Base-by-base conservation (phyloP, 164 flowering plant genomes). In the Protea cynaroides region DNA sequence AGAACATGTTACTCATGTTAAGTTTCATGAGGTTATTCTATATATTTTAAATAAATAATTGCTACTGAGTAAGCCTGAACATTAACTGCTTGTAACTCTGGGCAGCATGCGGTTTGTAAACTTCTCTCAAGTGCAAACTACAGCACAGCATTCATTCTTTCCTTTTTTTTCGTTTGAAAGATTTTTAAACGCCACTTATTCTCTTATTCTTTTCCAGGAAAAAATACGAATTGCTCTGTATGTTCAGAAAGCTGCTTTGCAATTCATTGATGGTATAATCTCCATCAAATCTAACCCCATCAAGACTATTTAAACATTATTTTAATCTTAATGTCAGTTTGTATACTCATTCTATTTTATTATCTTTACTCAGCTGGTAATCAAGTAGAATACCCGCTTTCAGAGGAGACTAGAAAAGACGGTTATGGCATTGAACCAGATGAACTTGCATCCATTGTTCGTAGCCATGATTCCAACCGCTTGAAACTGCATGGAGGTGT, bases 241-340 rank as follows among this genome's bases (percentile, higher is more conserved):
- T 49, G 81, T 79, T 68, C 78, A 73, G 56, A 71, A 71, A 58
- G 86, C 84, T 49, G 86, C 86, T 7, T 67, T 78, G 57, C 79
- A 72, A 63, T 80, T 82, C 59, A 74, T 75, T 17, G 79, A 78
- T 23, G 81, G 86, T 80, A 80, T 56, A 50, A 36, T 34, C 43
- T 65, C 67, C 51, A 34, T 22, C 10, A 29, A 40, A 8, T 15
- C 18, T 8, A 15, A 7, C 17, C 22, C 15, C 8, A 1, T n/a
- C 37, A 23, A 40, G 15, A 47, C 43, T 12, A 52, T 24, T 14
- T n/a, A 66, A 38, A 62, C 21, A 43, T 55, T 34, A n/a, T 25
- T 21, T 17, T 34, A 36, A 7, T 56, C 7, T 0, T 2, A 24
- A n/a, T 19, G 65, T 29, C 46, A 9, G 49, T 54, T 40, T 11